These are phyloP conservation scores for Nitzschia putrida DNA, from an alignment of 108 stramenopile genomes.

Conservation along the genomic window DNA sequence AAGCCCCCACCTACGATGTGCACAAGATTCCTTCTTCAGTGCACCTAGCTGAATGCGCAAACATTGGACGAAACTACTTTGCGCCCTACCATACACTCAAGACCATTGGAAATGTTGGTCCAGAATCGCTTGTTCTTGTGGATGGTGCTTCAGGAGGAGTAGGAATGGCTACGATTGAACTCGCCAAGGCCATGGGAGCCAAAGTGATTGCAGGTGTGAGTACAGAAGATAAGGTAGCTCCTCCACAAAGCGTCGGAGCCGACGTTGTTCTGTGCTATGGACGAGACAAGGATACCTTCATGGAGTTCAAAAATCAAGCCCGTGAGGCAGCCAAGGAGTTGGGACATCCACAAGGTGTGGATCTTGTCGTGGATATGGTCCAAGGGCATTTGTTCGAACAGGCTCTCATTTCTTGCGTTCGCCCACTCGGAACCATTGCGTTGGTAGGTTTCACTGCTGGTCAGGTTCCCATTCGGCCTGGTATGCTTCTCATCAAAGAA, in stretches of 20 bases:
- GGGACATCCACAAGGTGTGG: conserved; percentile 58
- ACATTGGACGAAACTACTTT: conserved; percentile 71
- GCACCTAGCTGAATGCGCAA: conserved; percentile 49
- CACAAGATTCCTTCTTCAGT: conserved; percentile 49
- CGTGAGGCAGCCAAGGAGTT: conserved; percentile 36
- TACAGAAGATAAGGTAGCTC: conserved; percentile 35
- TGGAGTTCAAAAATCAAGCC: conserved; percentile 53
- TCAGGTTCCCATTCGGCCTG: conserved; percentile 67
- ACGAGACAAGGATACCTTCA: conserved; percentile 39
- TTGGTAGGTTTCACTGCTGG: conserved; percentile 75
- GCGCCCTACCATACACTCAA: conserved; percentile 69
- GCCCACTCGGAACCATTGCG: conserved; percentile 66
- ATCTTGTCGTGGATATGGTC: conserved; percentile 70
- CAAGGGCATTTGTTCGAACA: conserved; percentile 67
- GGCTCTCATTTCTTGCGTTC: conserved; percentile 50
- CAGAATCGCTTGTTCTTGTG: conserved; percentile 56
- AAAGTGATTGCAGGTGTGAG: conserved; percentile 75
- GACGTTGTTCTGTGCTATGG: conserved; percentile 67
- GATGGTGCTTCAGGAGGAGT: conserved; percentile 78
- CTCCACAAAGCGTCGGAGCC: conserved; percentile 48
- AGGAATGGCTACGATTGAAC: conserved; percentile 74
- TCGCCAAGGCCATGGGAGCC: conserved; percentile 71
- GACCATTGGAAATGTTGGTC: conserved; percentile 53
- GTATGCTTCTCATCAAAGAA: conserved; percentile 47
- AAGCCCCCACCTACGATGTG: conserved; percentile 38